phyloP scores from a whole-genome alignment of 2,329 filamentous ascomycete genomes.

The Cladosporium velox region DNA sequence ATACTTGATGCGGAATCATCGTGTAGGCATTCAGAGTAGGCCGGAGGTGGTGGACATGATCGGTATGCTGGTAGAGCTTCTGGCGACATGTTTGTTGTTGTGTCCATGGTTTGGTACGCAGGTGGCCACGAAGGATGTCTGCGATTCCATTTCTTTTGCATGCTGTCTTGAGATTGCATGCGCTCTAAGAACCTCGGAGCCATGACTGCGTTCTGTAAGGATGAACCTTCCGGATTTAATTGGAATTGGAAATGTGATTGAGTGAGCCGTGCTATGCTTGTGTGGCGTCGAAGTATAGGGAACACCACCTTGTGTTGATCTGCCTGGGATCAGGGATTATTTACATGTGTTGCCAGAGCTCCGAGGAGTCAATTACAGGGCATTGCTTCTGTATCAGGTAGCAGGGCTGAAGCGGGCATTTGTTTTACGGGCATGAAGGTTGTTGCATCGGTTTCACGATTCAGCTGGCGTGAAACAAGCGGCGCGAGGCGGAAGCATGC shows the following conservation, averaged over 20 bases:
- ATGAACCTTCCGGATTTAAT: not conserved
- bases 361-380: not conserved
- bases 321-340: conserved; percentile 12
- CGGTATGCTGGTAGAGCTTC: not conserved
- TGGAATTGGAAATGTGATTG: not conserved
- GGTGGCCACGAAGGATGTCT: not conserved
- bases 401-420: conserved; percentile 4
- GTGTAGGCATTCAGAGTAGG: not conserved
- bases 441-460: conserved; percentile 11
- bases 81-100: not conserved
- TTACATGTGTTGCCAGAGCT: not conserved
- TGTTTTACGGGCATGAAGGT: conserved; percentile 3
- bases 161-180: conserved; percentile 4
- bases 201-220: not conserved
- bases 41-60: not conserved
- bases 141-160: conserved; percentile 13
- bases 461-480: conserved; percentile 6
- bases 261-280: not conserved
- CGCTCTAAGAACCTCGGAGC: conserved; percentile 15
- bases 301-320: not conserved
- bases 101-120: not conserved
- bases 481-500: not conserved
- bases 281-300: not conserved
- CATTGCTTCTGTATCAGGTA: not conserved
- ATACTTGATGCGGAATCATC: not conserved